Base-by-base conservation (phyloP, 2,329 filamentous ascomycete genomes). In the Paracamarosporium sp. region DNA sequence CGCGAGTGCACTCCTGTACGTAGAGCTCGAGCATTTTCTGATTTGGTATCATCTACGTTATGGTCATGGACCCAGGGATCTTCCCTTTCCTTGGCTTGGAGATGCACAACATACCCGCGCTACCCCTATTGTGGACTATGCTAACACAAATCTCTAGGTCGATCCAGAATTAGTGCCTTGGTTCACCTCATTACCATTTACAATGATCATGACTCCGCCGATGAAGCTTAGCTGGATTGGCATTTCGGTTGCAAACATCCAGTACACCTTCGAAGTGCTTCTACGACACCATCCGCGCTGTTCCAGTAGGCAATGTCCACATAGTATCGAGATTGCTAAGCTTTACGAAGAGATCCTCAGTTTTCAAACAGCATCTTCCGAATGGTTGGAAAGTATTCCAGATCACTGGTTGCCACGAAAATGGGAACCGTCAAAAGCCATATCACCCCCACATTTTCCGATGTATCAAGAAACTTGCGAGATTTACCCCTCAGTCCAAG, bases 1-100 rank as follows among this genome's bases (percentile, higher is more conserved):
- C 47, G 47, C 22, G 47, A 50, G 13, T 40, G 47, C 11, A 22
- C 40, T n/a, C 47, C 47, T 25, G 47, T 50, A 50, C 12, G 47
- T 41, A 41, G 5, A 15, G 13, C 8, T 13, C 8, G 22, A 22
- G 15, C 38, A 13, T 25, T 22, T 33, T 2, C 4, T 22, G 9
- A 47, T 7, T 24, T 22, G 3, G 2, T 47, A 12, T 8, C 9
- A 15, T n/a, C 44, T 35, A 20, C 13, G 7, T 12, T 15, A 3
- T 12, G 12, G 15, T n/a, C 22, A n/a, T 43, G 22, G 11, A n/a
- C n/a, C n/a, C 38, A 5, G 9, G n/a, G 38, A 41, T 41, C n/a
- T 41, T 41, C 4, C 38, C 15, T 20, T 20, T 11, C n/a, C 9
- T 41, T 11, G 11, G 38, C 38, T 20, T 13, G 11, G 20, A 22